Evolutionary conservation across 805 yeast genomes (phyloP).

Genomic region (Spencermartinsiella europaea): DNA sequence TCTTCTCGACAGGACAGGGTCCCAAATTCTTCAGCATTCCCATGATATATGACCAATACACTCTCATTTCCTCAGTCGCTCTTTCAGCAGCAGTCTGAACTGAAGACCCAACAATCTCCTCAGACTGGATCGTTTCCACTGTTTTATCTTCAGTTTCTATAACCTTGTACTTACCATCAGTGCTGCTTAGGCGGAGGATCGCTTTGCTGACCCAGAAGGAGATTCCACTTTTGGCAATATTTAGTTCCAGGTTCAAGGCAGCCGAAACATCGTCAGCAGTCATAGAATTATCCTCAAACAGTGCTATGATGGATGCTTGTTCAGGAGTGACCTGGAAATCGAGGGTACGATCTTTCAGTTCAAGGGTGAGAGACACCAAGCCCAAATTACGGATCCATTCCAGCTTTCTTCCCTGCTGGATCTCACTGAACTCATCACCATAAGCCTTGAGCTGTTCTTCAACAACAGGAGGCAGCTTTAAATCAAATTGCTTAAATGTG

Average conservation of each 20-base stretch:
- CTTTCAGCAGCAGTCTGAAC: conserved; percentile 28
- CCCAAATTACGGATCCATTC: conserved; percentile 58
- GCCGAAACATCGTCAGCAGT: conserved; percentile 33
- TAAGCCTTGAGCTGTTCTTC: conserved; percentile 36
- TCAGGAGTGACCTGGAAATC: conserved; percentile 57
- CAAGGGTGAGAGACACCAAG: conserved; percentile 53
- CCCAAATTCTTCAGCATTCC: conserved; percentile 59
- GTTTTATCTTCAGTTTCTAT: conserved; percentile 33
- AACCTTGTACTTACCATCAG: conserved; percentile 33
- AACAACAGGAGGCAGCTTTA: conserved; percentile 46
- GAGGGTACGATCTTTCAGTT: conserved; percentile 41
- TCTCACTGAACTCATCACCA: conserved; percentile 36
- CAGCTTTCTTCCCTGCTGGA: conserved; percentile 56
- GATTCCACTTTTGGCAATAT: conserved; percentile 37
- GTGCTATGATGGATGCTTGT: conserved; percentile 57
- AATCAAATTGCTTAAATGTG: conserved; percentile 38
- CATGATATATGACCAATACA: conserved; percentile 45
- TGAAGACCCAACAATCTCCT: conserved; percentile 11
- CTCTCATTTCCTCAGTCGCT: conserved; percentile 32
- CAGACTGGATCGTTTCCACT: conserved; percentile 8
- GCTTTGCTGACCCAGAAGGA: conserved; percentile 61
- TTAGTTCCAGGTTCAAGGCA: conserved; percentile 40
- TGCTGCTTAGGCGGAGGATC: conserved; percentile 41
- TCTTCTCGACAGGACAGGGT: conserved; percentile 41
- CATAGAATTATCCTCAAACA: conserved; percentile 36